These are phyloP conservation scores for Quercus phellos DNA, from an alignment of 331 rosid species.

Conservation along the genomic window DNA sequence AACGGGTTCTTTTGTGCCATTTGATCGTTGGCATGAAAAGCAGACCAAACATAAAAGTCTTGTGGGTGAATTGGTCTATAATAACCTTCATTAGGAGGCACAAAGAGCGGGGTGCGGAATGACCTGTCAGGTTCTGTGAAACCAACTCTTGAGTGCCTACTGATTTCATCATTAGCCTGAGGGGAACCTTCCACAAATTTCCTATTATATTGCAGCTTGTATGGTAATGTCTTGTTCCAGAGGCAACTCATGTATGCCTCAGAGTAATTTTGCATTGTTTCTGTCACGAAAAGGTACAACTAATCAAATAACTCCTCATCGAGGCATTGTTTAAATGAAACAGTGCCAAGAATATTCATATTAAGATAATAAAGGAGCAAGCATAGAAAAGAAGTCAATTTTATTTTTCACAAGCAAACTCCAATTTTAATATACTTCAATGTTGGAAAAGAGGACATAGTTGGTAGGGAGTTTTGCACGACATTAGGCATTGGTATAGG, in stretches of 20 bases:
- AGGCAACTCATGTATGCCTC: slow-evolving; percentile 80
- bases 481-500: not conserved
- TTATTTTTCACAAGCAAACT: not conserved
- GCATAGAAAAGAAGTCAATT: not conserved
- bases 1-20: slow-evolving; percentile 63
- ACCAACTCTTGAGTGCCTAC: slow-evolving; percentile 44
- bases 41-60: slow-evolving; percentile 49
- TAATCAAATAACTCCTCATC: slow-evolving; percentile 2
- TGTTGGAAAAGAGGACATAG: not conserved
- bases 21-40: slow-evolving; percentile 57
- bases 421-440: not conserved
- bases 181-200: slow-evolving; percentile 48
- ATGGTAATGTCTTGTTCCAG: slow-evolving; percentile 63
- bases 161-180: slow-evolving; percentile 38
- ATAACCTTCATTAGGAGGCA: slow-evolving; percentile 55
- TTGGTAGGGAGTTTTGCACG: not conserved
- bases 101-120: slow-evolving; percentile 42
- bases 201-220: slow-evolving; percentile 45
- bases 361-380: not conserved
- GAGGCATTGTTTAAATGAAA: not conserved
- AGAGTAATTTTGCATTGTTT: slow-evolving; percentile 57
- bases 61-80: slow-evolving; percentile 53
- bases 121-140: slow-evolving; percentile 34
- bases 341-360: not conserved
- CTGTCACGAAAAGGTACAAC: slow-evolving; percentile 39